phyloP scores from a whole-genome alignment of 1,139 yeast species.

The Yamadazyma triangularis region DNA sequence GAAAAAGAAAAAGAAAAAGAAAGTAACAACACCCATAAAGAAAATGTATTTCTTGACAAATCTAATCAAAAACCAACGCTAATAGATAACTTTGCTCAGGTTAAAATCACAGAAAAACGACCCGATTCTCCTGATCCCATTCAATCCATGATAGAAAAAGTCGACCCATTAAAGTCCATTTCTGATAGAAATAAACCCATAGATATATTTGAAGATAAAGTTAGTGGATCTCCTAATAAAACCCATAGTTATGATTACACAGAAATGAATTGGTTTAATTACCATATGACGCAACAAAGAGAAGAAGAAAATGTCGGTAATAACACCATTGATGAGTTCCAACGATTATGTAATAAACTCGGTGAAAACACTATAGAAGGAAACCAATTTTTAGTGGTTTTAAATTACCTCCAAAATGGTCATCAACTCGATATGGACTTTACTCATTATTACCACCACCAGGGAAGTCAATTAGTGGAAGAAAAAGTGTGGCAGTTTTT shows the following conservation, averaged over 20 bases:
- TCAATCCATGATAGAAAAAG: conserved; percentile 34
- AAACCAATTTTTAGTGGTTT: conserved; percentile 15
- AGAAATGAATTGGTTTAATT: conserved; percentile 40
- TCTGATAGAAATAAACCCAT: conserved; percentile 33
- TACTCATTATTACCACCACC: conserved; percentile 18
- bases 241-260: conserved; percentile 29
- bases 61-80: no score
- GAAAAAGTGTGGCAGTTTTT: conserved; percentile 26
- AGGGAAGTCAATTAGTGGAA: conserved; percentile 24
- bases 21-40: no score
- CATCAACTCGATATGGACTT: conserved; percentile 19
- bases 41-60: neutral
- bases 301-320: conserved; percentile 4
- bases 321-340: conserved; percentile 14
- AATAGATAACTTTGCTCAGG: conserved; percentile 38
- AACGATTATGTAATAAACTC: conserved; percentile 8
- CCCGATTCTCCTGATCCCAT: conserved; percentile 18
- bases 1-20: no score
- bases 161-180: conserved; percentile 37
- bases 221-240: conserved; percentile 29
- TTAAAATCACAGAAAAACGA: conserved; percentile 23
- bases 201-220: conserved; percentile 38
- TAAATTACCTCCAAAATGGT: conserved; percentile 21
- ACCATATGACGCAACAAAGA: conserved; percentile 11
- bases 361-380: conserved; percentile 5